Conservation (phyloP, 768 basidiomycete genomes). For the Leccinum pellstonianum region DNA sequence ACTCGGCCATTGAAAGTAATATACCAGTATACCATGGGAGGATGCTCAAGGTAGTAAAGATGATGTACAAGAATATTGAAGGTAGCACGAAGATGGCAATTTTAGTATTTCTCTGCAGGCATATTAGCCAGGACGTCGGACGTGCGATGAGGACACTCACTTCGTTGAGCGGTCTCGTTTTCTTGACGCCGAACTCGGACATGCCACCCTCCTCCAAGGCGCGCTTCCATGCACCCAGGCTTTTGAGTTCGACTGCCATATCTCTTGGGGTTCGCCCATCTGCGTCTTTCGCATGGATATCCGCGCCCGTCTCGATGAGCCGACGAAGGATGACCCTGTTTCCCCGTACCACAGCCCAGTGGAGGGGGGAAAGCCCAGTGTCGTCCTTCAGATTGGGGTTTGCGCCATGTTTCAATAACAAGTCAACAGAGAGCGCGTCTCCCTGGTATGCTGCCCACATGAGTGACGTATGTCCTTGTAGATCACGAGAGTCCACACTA, state of each 20-base stretch:
- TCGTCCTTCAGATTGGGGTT: constrained; percentile 76
- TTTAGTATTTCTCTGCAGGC: constrained; percentile 71
- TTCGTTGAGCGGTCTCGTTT: constrained; percentile 67
- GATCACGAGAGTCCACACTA: constrained; percentile 85
- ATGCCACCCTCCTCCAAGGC: constrained; percentile 87
- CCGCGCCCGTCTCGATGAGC: constrained; percentile 83
- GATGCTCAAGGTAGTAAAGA: constrained; percentile 79
- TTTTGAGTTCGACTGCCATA: constrained; percentile 93
- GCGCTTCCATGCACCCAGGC: constrained; percentile 83
- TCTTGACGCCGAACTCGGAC: constrained; percentile 70
- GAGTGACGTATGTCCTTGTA: constrained; percentile 89
- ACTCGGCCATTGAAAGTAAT: constrained; percentile 79
- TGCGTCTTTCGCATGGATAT: constrained; percentile 74
- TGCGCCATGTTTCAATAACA: constrained; percentile 86
- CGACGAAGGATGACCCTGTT: constrained; percentile 83
- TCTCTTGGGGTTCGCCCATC: constrained; percentile 88
- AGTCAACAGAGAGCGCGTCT: constrained; percentile 90
- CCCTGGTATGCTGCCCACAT: constrained; percentile 99
- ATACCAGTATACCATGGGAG: constrained; percentile 90
- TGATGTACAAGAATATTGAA: constrained; percentile 72
- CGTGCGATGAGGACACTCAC: constrained; percentile 38
- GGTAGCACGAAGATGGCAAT: constrained; percentile 78
- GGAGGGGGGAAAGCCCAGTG: constrained; percentile 81
- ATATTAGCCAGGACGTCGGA: constrained; percentile 4
- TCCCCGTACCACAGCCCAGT: constrained; percentile 98